These are phyloP conservation scores for Cordyceps javanica DNA, from an alignment of 2,329 filamentous ascomycete genomes.

Conservation along the genomic window DNA sequence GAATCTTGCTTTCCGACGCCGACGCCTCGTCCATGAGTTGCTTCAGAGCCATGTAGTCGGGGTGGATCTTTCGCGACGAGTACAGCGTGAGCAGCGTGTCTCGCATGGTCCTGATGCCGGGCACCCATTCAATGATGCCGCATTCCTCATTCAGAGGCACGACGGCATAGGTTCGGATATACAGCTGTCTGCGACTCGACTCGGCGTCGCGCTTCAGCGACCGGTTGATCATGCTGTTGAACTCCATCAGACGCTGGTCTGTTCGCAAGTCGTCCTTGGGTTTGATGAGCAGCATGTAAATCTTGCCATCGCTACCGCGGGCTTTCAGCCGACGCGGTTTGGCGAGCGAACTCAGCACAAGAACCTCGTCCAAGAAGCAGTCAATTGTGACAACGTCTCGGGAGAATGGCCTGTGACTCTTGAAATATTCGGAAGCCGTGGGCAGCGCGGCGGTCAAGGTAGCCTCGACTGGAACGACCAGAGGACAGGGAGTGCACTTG, in stretches of 20 bases:
- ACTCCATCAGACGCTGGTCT: slow-evolving; percentile 97
- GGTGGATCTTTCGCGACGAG: slow-evolving; percentile 62
- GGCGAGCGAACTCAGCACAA: slow-evolving; percentile 85
- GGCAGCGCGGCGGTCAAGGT: slow-evolving; percentile 80
- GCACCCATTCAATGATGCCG: slow-evolving; percentile 97
- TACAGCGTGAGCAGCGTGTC: slow-evolving; percentile 83
- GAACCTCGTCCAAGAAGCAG: slow-evolving; percentile 76
- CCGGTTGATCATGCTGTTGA: slow-evolving; percentile 96
- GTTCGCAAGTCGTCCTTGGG: slow-evolving; percentile 97
- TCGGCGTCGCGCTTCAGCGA: slow-evolving; percentile 88
- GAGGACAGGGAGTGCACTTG: slow-evolving; percentile 71
- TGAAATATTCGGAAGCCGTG: slow-evolving; percentile 61
- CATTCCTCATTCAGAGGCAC: slow-evolving; percentile 97
- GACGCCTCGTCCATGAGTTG: slow-evolving; percentile 58
- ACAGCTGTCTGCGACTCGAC: slow-evolving; percentile 80
- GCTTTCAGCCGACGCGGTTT: slow-evolving; percentile 87
- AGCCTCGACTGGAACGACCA: slow-evolving; percentile 85
- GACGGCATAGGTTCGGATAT: slow-evolving; percentile 95
- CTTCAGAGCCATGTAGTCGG: slow-evolving; percentile 63
- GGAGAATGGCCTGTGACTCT: slow-evolving; percentile 80
- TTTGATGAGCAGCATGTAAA: slow-evolving; percentile 89
- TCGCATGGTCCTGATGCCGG: slow-evolving; percentile 87
- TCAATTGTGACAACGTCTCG: slow-evolving; percentile 78
- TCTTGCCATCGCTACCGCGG: slow-evolving; percentile 79
- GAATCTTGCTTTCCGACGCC: slow-evolving; percentile 51